phyloP scores from a whole-genome alignment of 2,329 filamentous ascomycete genomes.

The Fusarium tjaetaba region DNA sequence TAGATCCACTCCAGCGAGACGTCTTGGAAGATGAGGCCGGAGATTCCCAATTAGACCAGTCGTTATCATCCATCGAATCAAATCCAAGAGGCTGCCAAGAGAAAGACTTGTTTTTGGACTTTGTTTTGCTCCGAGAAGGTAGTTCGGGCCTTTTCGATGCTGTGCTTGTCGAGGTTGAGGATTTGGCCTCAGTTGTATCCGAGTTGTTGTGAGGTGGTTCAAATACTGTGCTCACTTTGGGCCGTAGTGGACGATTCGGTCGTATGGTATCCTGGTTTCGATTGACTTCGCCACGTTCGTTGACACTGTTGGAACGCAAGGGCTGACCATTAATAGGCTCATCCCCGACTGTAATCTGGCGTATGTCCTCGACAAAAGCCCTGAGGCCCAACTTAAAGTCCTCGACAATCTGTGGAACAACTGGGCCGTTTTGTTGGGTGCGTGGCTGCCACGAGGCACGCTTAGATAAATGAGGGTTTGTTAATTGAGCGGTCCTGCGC shows the following conservation, averaged over 20 bases:
- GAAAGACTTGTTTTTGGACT: constrained; percentile 62
- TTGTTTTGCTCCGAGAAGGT: constrained; percentile 48
- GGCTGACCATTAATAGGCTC: constrained; percentile 75
- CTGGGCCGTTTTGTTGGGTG: constrained; percentile 55
- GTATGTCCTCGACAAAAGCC: constrained; percentile 94
- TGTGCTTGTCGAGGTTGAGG: constrained; percentile 45
- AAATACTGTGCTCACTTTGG: constrained; percentile 56
- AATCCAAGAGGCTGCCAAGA: constrained; percentile 69
- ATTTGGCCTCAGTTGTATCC: constrained; percentile 19
- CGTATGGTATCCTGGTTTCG: constrained; percentile 60
- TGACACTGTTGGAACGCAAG: constrained; percentile 33
- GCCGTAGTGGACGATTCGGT: constrained; percentile 52
- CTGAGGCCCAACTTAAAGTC: constrained; percentile 90
- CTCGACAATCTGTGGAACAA: constrained; percentile 81
- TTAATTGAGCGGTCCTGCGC: constrained; percentile 48
- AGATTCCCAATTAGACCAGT: constrained; percentile 73
- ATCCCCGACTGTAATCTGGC: constrained; percentile 95
- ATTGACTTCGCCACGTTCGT: constrained; percentile 35
- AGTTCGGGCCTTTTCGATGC: constrained; percentile 45
- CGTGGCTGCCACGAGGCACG: constrained; percentile 70
- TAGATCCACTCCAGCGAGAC: constrained; percentile 72
- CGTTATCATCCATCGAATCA: constrained; percentile 67
- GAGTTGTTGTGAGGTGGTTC: constrained; percentile 47
- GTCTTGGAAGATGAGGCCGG: constrained; percentile 61
- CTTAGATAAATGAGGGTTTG: constrained; percentile 58